Conservation (phyloP, 441 rosid genomes). For the Mallotus japonicus region DNA sequence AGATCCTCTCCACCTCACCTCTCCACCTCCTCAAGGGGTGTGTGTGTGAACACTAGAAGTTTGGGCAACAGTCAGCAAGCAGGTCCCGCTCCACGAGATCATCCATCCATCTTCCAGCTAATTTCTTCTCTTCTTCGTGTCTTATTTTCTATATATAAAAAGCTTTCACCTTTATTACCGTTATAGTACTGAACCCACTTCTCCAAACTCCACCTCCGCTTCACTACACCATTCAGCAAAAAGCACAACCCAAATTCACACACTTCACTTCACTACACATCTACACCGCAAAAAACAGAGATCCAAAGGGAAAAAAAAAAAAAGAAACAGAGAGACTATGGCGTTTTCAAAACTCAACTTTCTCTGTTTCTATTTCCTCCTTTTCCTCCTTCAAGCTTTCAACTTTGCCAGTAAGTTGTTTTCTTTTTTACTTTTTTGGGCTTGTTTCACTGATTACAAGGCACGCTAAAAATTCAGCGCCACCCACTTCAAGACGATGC, state of each 20-base stretch:
- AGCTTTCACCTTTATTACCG: not conserved
- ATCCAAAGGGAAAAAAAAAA: not conserved
- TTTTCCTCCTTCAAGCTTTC: conserved; percentile 28
- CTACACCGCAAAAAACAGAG: conserved; percentile 3
- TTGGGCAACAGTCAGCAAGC: not conserved
- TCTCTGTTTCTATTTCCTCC: conserved; percentile 37
- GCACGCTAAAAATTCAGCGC: not conserved
- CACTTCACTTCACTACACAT: conserved; percentile 1
- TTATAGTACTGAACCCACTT: not conserved
- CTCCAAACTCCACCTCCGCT: no score
- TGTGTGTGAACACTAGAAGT: no score
- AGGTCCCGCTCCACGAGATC: conserved; percentile 17
- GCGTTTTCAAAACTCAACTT: conserved; percentile 18
- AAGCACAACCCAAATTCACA: no score
- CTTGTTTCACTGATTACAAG: not conserved
- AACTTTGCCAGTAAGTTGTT: conserved; percentile 41
- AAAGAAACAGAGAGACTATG: conserved; percentile 5
- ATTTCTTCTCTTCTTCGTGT: no score
- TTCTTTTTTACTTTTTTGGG: not conserved
- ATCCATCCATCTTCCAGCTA: not conserved
- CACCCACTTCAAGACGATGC: not conserved
- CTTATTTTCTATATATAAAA: not conserved
- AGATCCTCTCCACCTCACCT: no score
- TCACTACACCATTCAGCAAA: not conserved
- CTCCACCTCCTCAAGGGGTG: no score